A percentile compares a stretch with the other conserved stretches of the same genome.
Conservation (phyloP, 2,329 filamentous ascomycete genomes). For the Neurospora sp. region DNA sequence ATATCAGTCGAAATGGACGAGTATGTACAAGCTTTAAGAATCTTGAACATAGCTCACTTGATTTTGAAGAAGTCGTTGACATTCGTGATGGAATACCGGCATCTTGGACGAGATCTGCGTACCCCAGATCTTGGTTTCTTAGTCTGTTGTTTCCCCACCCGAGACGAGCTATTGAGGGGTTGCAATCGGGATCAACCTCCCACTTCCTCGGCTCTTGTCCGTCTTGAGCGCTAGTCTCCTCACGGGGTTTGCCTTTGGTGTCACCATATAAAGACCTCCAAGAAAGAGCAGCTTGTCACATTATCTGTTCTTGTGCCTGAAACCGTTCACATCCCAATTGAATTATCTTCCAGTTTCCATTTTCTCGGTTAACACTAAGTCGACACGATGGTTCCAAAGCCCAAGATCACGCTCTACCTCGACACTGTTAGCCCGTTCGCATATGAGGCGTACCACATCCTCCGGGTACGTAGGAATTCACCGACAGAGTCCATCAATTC, state of each 20-base stretch:
- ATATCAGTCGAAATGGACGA: too few species aligned
- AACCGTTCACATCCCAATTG: neutral
- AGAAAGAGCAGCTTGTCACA: neutral
- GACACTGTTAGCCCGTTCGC: slow-evolving; percentile 32
- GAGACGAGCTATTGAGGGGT: neutral
- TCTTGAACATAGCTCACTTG: neutral
- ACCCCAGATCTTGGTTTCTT: neutral
- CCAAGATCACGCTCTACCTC: slow-evolving; percentile 29
- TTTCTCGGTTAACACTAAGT: neutral
- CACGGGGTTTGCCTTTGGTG: neutral
- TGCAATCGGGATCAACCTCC: neutral
- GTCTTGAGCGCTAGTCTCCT: neutral
- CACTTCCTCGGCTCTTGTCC: neutral
- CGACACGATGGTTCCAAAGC: slow-evolving; percentile 8
- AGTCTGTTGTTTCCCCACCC: neutral
- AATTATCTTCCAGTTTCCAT: neutral
- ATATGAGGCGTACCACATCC: slow-evolving; percentile 28
- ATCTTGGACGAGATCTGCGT: neutral
- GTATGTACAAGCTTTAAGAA: neutral
- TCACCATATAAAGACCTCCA: neutral
- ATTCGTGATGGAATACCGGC: neutral
- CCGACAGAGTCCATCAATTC: too few species aligned
- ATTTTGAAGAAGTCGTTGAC: neutral
- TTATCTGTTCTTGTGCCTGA: neutral
- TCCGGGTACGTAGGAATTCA: slow-evolving; percentile 23